Evolutionary conservation across 805 yeast genomes (phyloP), one percentile per base, ranked within the genome.

Genomic region (Yamadazyma scolyti): DNA sequence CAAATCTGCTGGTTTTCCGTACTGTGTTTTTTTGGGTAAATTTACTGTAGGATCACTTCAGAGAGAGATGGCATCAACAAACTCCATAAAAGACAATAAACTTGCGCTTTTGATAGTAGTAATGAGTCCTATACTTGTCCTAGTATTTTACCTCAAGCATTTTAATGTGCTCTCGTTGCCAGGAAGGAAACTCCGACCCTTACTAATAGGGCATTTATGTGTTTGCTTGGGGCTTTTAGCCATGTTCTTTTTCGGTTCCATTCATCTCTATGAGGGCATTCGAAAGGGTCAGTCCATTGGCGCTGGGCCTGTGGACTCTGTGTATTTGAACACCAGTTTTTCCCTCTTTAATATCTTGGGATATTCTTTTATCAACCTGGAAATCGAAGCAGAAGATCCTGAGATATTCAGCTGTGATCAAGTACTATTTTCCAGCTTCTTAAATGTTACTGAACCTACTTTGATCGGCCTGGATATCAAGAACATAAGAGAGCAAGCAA

Each of bases 401-500:
- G 30, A n/a, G n/a, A n/a, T n/a, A n/a, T n/a, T n/a, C n/a, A n/a
- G n/a, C n/a, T n/a, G n/a, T n/a, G n/a, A n/a, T n/a, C n/a, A n/a
- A 17, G 6, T 27, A 10, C 23, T 11, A 19, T 16, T 27, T 17
- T 10, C 22, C 4, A 23, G 18, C n/a, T n/a, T 20, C 18, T 20
- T 28, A 8, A 20, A 9, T 8, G 20, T 21, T n/a, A 14, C 31
- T 3, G 19, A 28, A 21, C 25, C 31, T 10, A 9, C 6, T 7
- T 6, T 9, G 12, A 28, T 28, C 18, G 31, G 20, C 6, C 31
- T 28, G 25, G 31, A 16, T 9, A 10, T 21, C 9, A 16, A 28
- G 10, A 9, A 9, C n/a, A 23, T 31, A 9, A 26, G 31, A 11
- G 28, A 31, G n/a, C 18, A 20, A 28, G 35, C 27, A 12, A 7